These are phyloP conservation scores for Sextonia rubra DNA, from an alignment of 164 flowering plant species.

Conservation along the genomic window DNA sequence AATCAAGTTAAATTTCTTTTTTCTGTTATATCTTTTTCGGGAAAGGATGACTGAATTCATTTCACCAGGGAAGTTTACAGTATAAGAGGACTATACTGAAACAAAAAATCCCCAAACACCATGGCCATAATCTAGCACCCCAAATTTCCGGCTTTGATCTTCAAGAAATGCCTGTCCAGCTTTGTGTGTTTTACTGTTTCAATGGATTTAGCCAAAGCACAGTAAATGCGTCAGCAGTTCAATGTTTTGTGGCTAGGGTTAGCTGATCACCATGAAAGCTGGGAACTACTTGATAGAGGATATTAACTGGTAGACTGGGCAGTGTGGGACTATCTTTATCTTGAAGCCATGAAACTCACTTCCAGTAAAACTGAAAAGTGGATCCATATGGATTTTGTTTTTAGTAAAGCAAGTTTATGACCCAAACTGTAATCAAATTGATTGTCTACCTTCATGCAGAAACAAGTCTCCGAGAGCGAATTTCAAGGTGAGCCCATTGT, in stretches of 20 bases:
- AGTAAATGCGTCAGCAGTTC: background rate
- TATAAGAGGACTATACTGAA: no score
- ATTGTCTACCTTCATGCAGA: conserved; percentile 20
- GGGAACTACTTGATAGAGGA: background rate
- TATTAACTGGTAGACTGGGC: background rate
- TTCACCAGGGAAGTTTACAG: no score
- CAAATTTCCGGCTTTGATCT: no score
- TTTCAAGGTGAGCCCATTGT: conserved; percentile 27
- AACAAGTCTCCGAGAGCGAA: conserved; percentile 28
- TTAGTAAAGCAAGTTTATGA: background rate
- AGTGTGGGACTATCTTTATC: background rate
- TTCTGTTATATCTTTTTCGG: no score
- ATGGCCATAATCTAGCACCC: no score
- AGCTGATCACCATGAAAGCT: background rate
- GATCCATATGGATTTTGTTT: background rate
- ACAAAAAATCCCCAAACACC: no score
- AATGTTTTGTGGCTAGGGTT: background rate
- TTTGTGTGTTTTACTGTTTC: background rate
- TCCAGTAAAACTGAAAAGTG: background rate
- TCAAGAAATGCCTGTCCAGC: background rate
- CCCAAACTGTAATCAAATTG: background rate
- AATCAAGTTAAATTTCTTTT: no score
- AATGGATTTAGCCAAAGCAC: background rate
- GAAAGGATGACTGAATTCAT: no score
- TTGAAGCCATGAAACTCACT: background rate